phyloP scores from a whole-genome alignment of 140 eudicot genomes.

The Ambrosia hybrid region DNA sequence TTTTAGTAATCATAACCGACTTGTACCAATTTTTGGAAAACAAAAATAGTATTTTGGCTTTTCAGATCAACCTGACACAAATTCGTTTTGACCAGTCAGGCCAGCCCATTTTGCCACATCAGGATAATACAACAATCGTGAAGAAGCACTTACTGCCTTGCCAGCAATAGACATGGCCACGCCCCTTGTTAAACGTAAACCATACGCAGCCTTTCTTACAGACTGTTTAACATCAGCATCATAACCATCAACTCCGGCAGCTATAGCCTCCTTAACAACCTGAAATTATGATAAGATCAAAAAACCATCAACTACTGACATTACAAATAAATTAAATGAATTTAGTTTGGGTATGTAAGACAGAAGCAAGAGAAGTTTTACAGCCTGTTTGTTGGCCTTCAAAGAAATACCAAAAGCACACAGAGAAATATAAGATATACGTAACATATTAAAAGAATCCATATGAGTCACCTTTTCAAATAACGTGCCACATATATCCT shows the following conservation, averaged over 20 bases:
- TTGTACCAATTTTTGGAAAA: neutral
- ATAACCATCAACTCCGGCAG: slow-evolving; percentile 87
- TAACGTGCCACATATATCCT: slow-evolving; percentile 83
- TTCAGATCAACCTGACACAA: neutral
- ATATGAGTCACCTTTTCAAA: slow-evolving; percentile 74
- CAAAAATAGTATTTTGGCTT: neutral
- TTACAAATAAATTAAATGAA: neutral
- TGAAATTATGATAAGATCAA: slow-evolving; percentile 29
- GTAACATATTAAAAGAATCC: slow-evolving; percentile 1
- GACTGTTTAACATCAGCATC: slow-evolving; percentile 62
- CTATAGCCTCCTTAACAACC: slow-evolving; percentile 90
- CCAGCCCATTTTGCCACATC: slow-evolving; percentile 5
- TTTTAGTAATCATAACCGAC: neutral
- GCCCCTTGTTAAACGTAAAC: slow-evolving; percentile 88
- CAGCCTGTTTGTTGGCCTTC: neutral
- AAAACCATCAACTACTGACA: neutral
- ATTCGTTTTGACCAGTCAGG: neutral
- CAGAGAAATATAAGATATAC: neutral
- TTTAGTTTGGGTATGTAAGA: neutral
- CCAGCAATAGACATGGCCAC: slow-evolving; percentile 93
- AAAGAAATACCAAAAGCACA: slow-evolving; percentile 10
- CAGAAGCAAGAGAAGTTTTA: neutral
- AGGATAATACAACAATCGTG: neutral
- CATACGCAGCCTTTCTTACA: slow-evolving; percentile 96
- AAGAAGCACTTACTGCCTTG: slow-evolving; percentile 73